Base-by-base conservation (phyloP, 257 asterid genomes). In the Nicotiana attenuata region DNA sequence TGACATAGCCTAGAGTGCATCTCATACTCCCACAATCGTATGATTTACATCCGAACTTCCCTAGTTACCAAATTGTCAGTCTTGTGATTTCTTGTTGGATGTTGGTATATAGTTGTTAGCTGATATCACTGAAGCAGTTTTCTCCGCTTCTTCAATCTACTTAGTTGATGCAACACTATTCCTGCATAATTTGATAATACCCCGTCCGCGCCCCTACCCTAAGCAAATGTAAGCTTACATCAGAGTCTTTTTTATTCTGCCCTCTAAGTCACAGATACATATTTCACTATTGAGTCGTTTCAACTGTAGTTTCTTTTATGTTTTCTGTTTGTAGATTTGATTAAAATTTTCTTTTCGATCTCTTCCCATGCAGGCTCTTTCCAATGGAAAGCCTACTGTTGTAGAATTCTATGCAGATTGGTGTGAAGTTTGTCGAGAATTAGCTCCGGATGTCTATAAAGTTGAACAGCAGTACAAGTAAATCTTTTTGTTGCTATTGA, bases 351-450 rank as follows among this genome's bases (percentile, higher is more conserved):
- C 47, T 24, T 41, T 45, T 41, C 19, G 28, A 56, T 71, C 22
- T 50, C 73, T 22, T 41, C 33, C 80, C 50, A 1, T 76, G 73
- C 83, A 95, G 99, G 99, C 97, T 78, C 93, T 95, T 82, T 81
- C 93, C 56, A 95, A 95, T 83, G 97, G 97, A 83, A 96, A 94
- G 88, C 97, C 99, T n/a, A 94, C 98, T 59, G 99, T 94, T 67
- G 98, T 92, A 64, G 98, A 96, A 90, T 96, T 96, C 87, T 96
- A 96, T 76, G 99, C 99, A 3, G 98, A 96, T 86, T 94, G 99
- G 99, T 96, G 99, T 80, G 98, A 96, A 90, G 99, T 96, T 50
- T 96, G 99, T 78, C 84, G 91, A 24, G 98, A 96, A 85, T 86
- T 94, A 86, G 98, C 94, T 76, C 94, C 97, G 5, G 98, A 96